phyloP scores from a whole-genome alignment of 805 yeast species.

The Lipomyces yamanashiensis region DNA sequence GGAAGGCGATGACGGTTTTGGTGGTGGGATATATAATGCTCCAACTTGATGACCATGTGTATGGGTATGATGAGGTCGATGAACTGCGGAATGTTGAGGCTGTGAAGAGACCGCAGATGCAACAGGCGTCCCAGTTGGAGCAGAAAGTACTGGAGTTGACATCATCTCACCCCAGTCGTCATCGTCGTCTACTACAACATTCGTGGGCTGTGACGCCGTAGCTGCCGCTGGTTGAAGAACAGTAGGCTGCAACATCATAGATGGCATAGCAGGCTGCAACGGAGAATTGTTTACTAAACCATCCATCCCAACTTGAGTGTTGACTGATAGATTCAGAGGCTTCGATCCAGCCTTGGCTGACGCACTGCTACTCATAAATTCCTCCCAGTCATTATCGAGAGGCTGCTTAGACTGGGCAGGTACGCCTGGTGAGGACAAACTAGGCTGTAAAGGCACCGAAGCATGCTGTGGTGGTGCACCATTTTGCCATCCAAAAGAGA shows the following conservation, averaged over 20 bases:
- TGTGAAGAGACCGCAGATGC: background rate
- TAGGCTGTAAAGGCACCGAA: background rate
- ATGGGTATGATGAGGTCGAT: slow-evolving; percentile 23
- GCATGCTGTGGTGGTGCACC: background rate
- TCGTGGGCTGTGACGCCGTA: background rate
- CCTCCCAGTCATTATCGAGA: slow-evolving; percentile 19
- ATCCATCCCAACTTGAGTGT: background rate
- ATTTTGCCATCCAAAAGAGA: slow-evolving; percentile 26
- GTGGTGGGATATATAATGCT: slow-evolving; percentile 25
- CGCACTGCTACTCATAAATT: slow-evolving; percentile 3
- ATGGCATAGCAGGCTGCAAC: background rate
- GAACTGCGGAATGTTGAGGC: background rate
- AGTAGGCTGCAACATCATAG: slow-evolving; percentile 15
- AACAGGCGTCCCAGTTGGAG: background rate
- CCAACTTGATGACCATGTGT: slow-evolving; percentile 1
- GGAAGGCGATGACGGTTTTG: slow-evolving; percentile 27
- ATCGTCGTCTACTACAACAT: slow-evolving; percentile 2
- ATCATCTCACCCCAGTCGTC: slow-evolving; percentile 30
- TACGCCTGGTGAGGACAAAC: background rate
- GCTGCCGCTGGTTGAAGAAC: slow-evolving; percentile 9
- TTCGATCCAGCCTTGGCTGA: background rate
- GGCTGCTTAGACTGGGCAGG: background rate
- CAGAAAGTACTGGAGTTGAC: slow-evolving; percentile 13
- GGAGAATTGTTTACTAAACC: background rate
- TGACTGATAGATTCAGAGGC: background rate